phyloP scores from a whole-genome alignment of 768 basidiomycete genomes.

The Rhizopogon salebrosus region DNA sequence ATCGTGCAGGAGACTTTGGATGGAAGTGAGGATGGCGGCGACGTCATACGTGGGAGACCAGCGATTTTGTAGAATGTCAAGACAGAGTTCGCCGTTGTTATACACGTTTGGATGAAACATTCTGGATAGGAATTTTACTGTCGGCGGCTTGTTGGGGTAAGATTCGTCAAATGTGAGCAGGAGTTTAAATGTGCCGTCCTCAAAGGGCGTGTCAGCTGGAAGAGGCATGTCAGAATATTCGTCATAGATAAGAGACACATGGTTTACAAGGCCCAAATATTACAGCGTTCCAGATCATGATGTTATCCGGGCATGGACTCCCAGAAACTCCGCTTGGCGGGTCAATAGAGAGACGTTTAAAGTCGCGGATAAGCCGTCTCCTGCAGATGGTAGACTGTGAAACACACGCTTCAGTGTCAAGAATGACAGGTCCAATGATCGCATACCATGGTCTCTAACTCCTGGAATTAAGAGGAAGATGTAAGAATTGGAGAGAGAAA shows the following conservation, averaged over 20 bases:
- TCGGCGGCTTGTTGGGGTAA: slow-evolving; percentile 97
- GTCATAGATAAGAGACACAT: not conserved
- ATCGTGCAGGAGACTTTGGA: slow-evolving; percentile 93
- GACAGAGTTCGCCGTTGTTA: slow-evolving; percentile 94
- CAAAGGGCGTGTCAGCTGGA: slow-evolving; percentile 94
- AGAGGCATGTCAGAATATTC: not conserved
- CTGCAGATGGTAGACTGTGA: slow-evolving; percentile 87
- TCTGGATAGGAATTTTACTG: slow-evolving; percentile 92
- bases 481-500: not conserved
- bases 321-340: slow-evolving; percentile 96
- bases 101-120: slow-evolving; percentile 99
- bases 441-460: not conserved
- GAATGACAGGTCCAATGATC: not conserved
- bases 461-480: not conserved
- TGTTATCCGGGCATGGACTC: slow-evolving; percentile 95
- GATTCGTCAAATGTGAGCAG: slow-evolving; percentile 94
- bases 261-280: slow-evolving; percentile 94
- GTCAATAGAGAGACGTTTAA: slow-evolving; percentile 91
- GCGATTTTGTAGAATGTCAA: slow-evolving; percentile 97
- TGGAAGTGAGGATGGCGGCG: slow-evolving; percentile 94
- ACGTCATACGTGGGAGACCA: slow-evolving; percentile 99
- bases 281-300: slow-evolving; percentile 99
- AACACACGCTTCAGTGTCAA: not conserved
- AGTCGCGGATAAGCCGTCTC: slow-evolving; percentile 95
- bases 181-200: slow-evolving; percentile 98